phyloP scores from a whole-genome alignment of 306 rosid species.

The Citrullus mucosospermus region DNA sequence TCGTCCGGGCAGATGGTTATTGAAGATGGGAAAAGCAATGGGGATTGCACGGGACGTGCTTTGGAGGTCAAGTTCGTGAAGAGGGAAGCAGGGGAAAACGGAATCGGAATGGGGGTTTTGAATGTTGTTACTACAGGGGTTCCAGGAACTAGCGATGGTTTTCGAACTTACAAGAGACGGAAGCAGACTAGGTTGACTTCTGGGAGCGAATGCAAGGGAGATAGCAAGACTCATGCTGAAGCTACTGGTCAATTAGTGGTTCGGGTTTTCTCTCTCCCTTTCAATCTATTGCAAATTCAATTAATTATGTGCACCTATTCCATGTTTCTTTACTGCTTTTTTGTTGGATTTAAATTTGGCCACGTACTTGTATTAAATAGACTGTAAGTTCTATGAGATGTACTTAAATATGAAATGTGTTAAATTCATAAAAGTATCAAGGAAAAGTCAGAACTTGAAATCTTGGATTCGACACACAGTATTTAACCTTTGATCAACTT shows the following conservation, averaged over 20 bases:
- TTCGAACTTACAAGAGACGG: conserved; percentile 84
- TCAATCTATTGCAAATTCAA: background rate
- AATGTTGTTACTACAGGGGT: conserved; percentile 24
- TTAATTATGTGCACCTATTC: background rate
- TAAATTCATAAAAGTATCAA: background rate
- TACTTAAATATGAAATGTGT: background rate
- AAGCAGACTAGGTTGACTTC: conserved; percentile 29
- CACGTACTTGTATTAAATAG: background rate
- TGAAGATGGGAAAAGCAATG: conserved; percentile 31
- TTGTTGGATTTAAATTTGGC: background rate
- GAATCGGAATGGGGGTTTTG: conserved; percentile 9
- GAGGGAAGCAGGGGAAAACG: conserved; percentile 20
- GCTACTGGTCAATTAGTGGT: conserved; percentile 23
- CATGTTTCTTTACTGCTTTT: background rate
- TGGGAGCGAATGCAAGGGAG: conserved; percentile 32
- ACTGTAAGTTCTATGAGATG: background rate
- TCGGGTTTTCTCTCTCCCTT: conserved; percentile 34
- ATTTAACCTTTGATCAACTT: background rate
- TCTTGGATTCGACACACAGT: background rate
- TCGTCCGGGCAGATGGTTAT: conserved; percentile 29
- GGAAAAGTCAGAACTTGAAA: background rate
- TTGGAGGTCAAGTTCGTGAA: conserved; percentile 22
- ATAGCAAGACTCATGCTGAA: conserved; percentile 22
- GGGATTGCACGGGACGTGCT: conserved; percentile 17
- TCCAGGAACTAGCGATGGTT: conserved; percentile 20